Evolutionary conservation across 208 protist species (phyloP), one percentile per base, ranked within the genome.

Genomic region (Zelonia costaricensis): DNA sequence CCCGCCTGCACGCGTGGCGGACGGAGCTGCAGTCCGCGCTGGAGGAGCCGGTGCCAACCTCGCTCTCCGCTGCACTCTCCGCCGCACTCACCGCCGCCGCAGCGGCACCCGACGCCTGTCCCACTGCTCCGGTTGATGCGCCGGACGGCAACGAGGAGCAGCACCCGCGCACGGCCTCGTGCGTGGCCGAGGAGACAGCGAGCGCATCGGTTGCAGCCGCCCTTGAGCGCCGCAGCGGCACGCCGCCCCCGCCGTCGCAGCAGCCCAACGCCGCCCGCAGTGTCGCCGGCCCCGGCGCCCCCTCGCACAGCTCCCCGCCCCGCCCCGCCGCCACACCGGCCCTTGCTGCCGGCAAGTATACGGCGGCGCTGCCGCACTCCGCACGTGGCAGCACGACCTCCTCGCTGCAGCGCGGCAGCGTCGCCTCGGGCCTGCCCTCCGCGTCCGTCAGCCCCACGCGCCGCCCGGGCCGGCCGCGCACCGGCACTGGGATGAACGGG

Each of bases 1-100:
- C 61, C 10, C 54, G 68, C 9, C 76, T 94, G 13, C 75, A 79
- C 35, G 22, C 49, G 46, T 94, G 88, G 88, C 64, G 78, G 16
- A 53, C 30, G 3, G 52, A 72, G 30, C 51, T 84, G 62, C 59
- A 78, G 31, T 49, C 47, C 35, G 31, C 69, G 35, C 33, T 82
- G 35, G 66, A 80, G 39, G 52, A 54, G 20, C 54, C 73, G 18
- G 48, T 63, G 4, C 64, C 54, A 4, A 56, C 40, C 25, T 0
- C 38, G 31, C n/a, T n/a, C n/a, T n/a, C n/a, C n/a, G n/a, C n/a
- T n/a, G n/a, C n/a, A n/a, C n/a, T n/a, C n/a, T n/a, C 36, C 33
- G 27, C 38, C 43, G 4, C 7, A 42, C 10, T 30, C 57, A 1
- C 57, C 47, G 25, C 52, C 48, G 16, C 55, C 55, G 15, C 31